These are phyloP conservation scores for Miscanthus lutarioriparius DNA, from an alignment of 176 grass and related monocot genomes.

Conservation along the genomic window DNA sequence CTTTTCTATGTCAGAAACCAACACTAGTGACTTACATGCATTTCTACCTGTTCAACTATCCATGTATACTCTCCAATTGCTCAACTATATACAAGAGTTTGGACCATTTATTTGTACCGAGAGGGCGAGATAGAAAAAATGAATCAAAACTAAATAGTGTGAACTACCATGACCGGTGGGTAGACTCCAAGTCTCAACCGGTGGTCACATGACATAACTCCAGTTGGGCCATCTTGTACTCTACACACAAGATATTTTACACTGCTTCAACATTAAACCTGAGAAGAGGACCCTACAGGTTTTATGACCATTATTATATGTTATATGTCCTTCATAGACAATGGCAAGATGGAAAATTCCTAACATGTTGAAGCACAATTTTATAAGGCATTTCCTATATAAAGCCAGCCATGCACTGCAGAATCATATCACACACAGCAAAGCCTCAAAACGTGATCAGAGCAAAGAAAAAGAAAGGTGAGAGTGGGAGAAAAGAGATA, in stretches of 20 bases:
- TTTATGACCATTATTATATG: conserved; percentile 43
- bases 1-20: conserved; percentile 14
- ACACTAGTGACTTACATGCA: neutral
- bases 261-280: conserved; percentile 15
- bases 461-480: neutral
- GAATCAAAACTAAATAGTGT: neutral
- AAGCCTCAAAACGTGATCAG: conserved; percentile 29
- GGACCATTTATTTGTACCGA: neutral
- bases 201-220: conserved; percentile 19
- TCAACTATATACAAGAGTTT: neutral
- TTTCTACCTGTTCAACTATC: neutral
- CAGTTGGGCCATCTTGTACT: conserved; percentile 11
- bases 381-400: conserved; percentile 52
- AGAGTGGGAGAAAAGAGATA: conserved; percentile 26
- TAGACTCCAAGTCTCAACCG: neutral
- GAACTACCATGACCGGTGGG: neutral
- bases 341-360: conserved; percentile 43
- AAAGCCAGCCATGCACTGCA: conserved; percentile 35
- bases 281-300: conserved; percentile 33
- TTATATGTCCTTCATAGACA: conserved; percentile 36
- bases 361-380: conserved; percentile 37
- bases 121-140: neutral
- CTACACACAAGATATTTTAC: conserved; percentile 30
- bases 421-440: conserved; percentile 37
- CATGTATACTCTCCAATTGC: neutral